phyloP scores from a whole-genome alignment of 23 red algal genomes.

The Gracilaria caudata region DNA sequence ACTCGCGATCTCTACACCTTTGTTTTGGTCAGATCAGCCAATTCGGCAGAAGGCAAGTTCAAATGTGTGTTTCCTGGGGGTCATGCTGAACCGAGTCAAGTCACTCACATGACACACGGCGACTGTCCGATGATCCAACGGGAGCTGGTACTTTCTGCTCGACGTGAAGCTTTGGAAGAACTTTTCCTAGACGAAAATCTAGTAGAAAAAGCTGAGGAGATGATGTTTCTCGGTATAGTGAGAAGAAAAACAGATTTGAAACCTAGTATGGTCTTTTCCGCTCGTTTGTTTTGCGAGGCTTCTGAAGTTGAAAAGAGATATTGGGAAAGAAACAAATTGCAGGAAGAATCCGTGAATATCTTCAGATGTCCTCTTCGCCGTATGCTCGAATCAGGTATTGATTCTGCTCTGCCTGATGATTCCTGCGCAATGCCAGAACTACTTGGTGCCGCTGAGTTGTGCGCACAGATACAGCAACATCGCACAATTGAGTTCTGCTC shows the following conservation, averaged over 20 bases:
- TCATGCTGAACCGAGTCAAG: conserved; percentile 51
- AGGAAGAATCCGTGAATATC: conserved; percentile 48
- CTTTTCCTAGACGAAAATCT: conserved; percentile 43
- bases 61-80: conserved; percentile 54
- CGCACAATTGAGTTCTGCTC: neutral
- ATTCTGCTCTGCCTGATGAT: neutral
- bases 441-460: conserved; percentile 47
- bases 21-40: conserved; percentile 21
- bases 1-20: conserved; percentile 36
- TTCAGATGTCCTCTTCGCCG: neutral
- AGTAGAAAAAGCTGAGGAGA: conserved; percentile 9
- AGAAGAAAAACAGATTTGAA: conserved; percentile 48
- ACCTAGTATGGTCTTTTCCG: conserved; percentile 45
- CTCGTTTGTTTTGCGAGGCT: neutral
- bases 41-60: conserved; percentile 38
- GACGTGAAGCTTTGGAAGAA: conserved; percentile 54
- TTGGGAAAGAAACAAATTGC: conserved; percentile 28
- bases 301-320: conserved; percentile 26
- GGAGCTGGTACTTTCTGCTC: conserved; percentile 23
- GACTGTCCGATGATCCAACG: conserved; percentile 3
- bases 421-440: conserved; percentile 46
- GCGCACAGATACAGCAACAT: neutral
- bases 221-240: conserved; percentile 51
- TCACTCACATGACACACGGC: conserved; percentile 6
- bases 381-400: conserved; percentile 1